Base-by-base conservation (phyloP, 257 asterid species). In the Nicotiana otophora region DNA sequence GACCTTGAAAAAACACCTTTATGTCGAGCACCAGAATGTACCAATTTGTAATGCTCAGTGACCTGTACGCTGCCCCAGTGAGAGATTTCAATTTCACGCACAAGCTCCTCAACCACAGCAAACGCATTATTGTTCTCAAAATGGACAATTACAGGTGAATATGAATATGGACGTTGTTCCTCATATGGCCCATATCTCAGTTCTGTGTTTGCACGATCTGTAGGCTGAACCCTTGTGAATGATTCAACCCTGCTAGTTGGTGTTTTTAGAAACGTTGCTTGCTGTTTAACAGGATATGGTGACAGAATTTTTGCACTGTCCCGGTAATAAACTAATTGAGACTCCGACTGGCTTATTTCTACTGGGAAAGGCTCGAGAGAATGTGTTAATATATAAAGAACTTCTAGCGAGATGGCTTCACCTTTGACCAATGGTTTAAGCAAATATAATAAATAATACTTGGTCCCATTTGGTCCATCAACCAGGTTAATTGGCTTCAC, bases 101-200 rank as follows among this genome's bases (percentile, higher is more conserved):
- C 97, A 87, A 96, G 98, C 92, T 94, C 99, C 92, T 94, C 98
- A 85, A 96, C 96, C 85, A 94, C 98, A 86, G 99, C 96, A 88
- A 96, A 96, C 8, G 98, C 94, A 51, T 90, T 84, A 86, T 94
- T 96, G 86, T 96, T 96, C 88, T 96, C 99, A 72, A 92, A 92
- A 92, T 96, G 99, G 68, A 93, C 63, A 17, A 87, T 83, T 75
- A 94, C 61, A 33, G 99, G 98, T 26, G 92, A 86, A 89, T 87
- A 90, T 5, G 98, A 92, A 87, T 84, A 92, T 53, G 99, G 90
- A 85, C 77, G 57, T 5, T 78, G 86, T 53, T 91, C 92, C 83
- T 88, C 94, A 86, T 89, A 96, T 2, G 98, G 98, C 60, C 99
- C 99, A 81, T 96, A 96, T 84, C 87, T 96, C 74, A 96, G 86